Evolutionary conservation across 2,329 filamentous ascomycete species (phyloP), one percentile per base, ranked within the genome.

Genomic region (Cladosporium sp.): DNA sequence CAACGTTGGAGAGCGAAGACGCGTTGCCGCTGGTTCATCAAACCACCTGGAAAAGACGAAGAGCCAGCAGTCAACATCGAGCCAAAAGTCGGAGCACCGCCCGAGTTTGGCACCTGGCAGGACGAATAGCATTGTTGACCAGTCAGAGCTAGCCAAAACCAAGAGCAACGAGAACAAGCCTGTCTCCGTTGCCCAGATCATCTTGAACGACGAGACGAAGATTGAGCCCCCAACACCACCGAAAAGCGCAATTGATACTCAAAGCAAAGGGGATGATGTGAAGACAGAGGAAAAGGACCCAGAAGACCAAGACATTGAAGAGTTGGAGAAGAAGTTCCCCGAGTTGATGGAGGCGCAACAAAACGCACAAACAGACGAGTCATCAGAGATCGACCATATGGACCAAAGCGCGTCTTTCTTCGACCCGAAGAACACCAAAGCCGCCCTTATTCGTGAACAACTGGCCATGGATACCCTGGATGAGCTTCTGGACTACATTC

Each of bases 371-470:
- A 15, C 19, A 13, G 49, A 51, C 7, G 19, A 15, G 11, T 11
- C 33, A 7, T 35, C 41, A 7, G 61, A 67, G 13, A 63, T 69
- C 6, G 78, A 82, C 46, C 70, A 72, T 11, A 84, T 90, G 68
- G 91, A 97, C 57, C 92, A 98, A 69, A 91, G 88, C 7, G 91
- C 93, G 42, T 82, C 79, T 53, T 98, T 98, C 70, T 98, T 98
- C 63, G 90, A 98, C 56, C 93, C 93, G 0, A 79, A 83, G 51
- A 98, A 98, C 64, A 79, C 84, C 60, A 81, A 81, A 52, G 93
- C 92, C 0, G 81, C 90, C 43, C 84, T 85, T 57, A 76, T 97
- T 25, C 82, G 93, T 57, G 92, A 98, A 65, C 88, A 95, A 68
- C 88, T 95, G 30, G 93, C 93, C 4, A 80, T 96, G 67, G 87